These are phyloP conservation scores for Fusarium sp. DNA, from an alignment of 2,329 filamentous ascomycete species.

Conservation along the genomic window DNA sequence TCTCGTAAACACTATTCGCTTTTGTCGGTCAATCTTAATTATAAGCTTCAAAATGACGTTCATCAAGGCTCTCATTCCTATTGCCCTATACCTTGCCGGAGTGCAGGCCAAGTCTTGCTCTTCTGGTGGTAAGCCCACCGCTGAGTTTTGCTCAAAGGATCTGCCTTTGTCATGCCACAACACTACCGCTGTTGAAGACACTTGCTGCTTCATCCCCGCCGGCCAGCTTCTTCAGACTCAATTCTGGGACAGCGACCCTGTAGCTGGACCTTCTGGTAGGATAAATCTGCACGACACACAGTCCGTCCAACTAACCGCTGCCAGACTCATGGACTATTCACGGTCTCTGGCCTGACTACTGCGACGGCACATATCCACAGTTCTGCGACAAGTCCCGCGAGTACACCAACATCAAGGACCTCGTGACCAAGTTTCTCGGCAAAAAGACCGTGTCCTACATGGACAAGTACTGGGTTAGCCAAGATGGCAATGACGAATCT, in stretches of 20 bases:
- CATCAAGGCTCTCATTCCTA: constrained; percentile 10
- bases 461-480: constrained; percentile 77
- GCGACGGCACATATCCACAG: constrained; percentile 74
- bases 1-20: neutral
- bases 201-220: constrained; percentile 78
- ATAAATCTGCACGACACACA: fast-evolving
- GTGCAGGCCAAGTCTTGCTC: constrained; percentile 12
- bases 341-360: constrained; percentile 73
- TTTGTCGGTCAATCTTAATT: neutral
- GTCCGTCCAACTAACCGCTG: neutral
- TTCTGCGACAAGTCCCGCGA: constrained; percentile 70
- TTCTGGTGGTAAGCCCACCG: neutral
- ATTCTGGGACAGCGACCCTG: constrained; percentile 77
- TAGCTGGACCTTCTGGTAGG: constrained; percentile 63
- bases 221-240: constrained; percentile 79
- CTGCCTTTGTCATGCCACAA: constrained; percentile 63
- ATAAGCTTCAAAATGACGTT: constrained; percentile 11
- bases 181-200: constrained; percentile 66
- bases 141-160: constrained; percentile 29
- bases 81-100: constrained; percentile 13
- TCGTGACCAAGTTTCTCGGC: constrained; percentile 64
- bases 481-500: constrained; percentile 68
- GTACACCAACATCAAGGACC: constrained; percentile 72
- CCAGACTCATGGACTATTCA: constrained; percentile 79
- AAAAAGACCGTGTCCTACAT: constrained; percentile 71